These are phyloP conservation scores for Ganoderma lucidum DNA, from an alignment of 1,284 basidiomycete genomes.

Conservation along the genomic window DNA sequence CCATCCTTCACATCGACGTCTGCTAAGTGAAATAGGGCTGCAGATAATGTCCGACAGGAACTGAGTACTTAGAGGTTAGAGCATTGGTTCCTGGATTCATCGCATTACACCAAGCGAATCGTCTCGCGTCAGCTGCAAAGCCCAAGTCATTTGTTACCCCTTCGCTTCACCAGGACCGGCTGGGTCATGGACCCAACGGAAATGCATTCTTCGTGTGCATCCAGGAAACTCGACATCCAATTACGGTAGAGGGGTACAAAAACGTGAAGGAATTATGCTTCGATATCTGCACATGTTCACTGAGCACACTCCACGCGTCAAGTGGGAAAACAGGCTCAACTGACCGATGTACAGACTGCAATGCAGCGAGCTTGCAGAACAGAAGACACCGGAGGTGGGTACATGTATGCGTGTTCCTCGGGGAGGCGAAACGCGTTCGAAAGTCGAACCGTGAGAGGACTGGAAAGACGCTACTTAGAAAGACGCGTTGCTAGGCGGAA, in stretches of 20 bases:
- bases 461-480: too few species aligned
- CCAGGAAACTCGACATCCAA: not conserved
- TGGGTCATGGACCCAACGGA: not conserved
- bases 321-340: not conserved
- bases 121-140: not conserved
- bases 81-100: not conserved
- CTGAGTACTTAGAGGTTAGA: not conserved
- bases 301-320: not conserved
- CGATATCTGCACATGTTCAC: not conserved
- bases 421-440: not conserved
- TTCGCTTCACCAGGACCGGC: not conserved
- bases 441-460: conserved; percentile 6
- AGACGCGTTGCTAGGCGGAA: not conserved
- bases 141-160: not conserved
- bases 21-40: not conserved
- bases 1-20: not conserved
- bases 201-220: not conserved
- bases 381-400: not conserved
- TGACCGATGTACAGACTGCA: not conserved
- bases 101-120: not conserved
- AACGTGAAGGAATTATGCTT: not conserved
- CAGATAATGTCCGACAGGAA: not conserved
- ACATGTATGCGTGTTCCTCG: not conserved
- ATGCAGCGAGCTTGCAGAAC: not conserved
- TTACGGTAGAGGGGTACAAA: not conserved